Evolutionary conservation across 192 early-diverging fungal species (phyloP).

Genomic region (Mortierella alpina): DNA sequence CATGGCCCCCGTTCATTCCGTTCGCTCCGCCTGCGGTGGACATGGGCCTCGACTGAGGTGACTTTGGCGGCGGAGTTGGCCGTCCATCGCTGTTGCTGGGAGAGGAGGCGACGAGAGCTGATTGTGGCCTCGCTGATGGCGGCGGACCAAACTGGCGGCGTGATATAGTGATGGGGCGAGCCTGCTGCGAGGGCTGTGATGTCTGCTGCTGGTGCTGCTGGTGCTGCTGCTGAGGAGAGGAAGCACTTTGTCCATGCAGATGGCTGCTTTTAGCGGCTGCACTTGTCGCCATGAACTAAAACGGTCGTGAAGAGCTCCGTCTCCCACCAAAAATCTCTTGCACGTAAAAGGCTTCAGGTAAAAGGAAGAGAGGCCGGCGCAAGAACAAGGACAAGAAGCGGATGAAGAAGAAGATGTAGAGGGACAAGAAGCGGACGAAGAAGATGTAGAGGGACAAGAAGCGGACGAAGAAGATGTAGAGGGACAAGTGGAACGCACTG

Average conservation of each 20-base stretch:
- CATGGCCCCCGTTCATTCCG: background rate
- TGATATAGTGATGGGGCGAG: conserved; percentile 22
- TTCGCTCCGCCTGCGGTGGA: conserved; percentile 3
- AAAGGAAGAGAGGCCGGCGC: background rate
- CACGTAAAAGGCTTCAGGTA: background rate
- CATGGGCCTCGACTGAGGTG: conserved; percentile 23
- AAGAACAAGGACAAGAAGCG: background rate
- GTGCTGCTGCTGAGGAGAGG: conserved; percentile 20
- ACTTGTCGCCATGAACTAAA: conserved; percentile 8
- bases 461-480: too few species aligned
- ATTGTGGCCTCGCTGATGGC: conserved; percentile 8
- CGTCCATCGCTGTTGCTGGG: conserved; percentile 2
- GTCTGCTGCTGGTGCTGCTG: conserved; percentile 6
- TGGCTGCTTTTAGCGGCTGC: conserved; percentile 5
- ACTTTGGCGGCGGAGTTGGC: conserved; percentile 35
- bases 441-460: too few species aligned
- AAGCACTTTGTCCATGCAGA: conserved; percentile 9
- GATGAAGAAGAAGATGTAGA: too few species aligned
- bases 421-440: too few species aligned
- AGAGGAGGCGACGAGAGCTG: background rate
- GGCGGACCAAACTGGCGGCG: conserved; percentile 48
- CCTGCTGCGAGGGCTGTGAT: background rate
- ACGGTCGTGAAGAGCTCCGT: background rate
- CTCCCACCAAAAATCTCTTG: too few species aligned
- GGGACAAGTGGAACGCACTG: too few species aligned